Evolutionary conservation across 345 rosid genomes (phyloP), one percentile per base, ranked within the genome.

Genomic region (Gossypium longicalyx): DNA sequence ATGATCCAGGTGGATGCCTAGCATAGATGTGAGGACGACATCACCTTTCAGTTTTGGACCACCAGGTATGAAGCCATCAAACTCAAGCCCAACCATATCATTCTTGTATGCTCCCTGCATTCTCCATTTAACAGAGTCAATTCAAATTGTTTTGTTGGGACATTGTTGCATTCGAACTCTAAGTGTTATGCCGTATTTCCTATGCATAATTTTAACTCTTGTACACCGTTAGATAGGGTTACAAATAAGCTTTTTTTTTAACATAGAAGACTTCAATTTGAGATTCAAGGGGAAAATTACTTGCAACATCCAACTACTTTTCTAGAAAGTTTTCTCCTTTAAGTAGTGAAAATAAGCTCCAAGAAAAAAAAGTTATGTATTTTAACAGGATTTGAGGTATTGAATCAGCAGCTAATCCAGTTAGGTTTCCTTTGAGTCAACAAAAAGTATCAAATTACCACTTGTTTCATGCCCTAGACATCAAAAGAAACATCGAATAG

Each of bases 61-160:
- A 2, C 85, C 85, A 0, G 81, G 83, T 63, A 78, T 29, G 12
- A 78, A 61, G 43, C 89, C 60, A 38, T 90, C 96, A 70, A 90
- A 90, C 81, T 89, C 90, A 0, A 85, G 78, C 57, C 96, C 93
- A 0, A 89, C 73, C 85, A 87, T 61, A 73, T 87, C 91, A 19
- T 90, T 89, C 87, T 90, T 89, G 85, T 75, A 86, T 49, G 88
- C 89, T 44, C 93, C 96, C 96, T 90, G 60, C 84, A 77, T 69
- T 69, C 17, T 20, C 66, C 71, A 67, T 57, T 22, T 23, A 25
- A 72, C 10, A 51, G 38, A 23, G 57, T 51, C 60, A 70, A 16
- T 34, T 63, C 27, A 71, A 64, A 13, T 12, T 23, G 27, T 52
- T 45, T 48, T 44, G 7, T 58, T 51, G 66, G 56, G 65, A 19